A percentile compares a stretch with the other conserved stretches of the same genome.
These are phyloP conservation scores for Dioszegia aurantiaca DNA, from an alignment of 768 basidiomycete species.

Conservation along the genomic window DNA sequence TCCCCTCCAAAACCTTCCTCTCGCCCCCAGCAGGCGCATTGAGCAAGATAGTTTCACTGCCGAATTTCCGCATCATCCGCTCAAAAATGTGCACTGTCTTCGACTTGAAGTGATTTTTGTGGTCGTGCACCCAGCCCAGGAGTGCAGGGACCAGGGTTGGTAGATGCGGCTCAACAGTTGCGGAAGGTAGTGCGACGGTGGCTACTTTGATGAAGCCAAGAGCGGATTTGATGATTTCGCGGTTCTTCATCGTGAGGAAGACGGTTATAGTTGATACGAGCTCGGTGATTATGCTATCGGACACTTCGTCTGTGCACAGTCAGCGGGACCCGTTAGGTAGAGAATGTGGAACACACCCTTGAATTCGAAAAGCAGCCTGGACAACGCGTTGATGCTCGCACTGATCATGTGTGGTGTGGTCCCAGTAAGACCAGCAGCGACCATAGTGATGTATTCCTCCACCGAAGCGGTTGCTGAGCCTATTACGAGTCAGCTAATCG, in stretches of 20 bases:
- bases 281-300: slow-evolving; percentile 71
- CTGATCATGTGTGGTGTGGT: slow-evolving; percentile 97
- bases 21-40: slow-evolving; percentile 75
- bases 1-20: slow-evolving; percentile 83
- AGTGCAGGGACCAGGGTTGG: slow-evolving; percentile 75
- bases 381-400: slow-evolving; percentile 90
- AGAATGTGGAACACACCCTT: slow-evolving; percentile 62
- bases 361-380: slow-evolving; percentile 92
- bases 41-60: slow-evolving; percentile 69
- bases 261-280: slow-evolving; percentile 81
- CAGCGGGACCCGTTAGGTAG: slow-evolving; percentile 7
- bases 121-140: slow-evolving; percentile 89
- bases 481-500: slow-evolving; percentile 4
- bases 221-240: slow-evolving; percentile 95
- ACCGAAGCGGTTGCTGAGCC: slow-evolving; percentile 59
- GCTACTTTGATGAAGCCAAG: slow-evolving; percentile 92
- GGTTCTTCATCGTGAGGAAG: slow-evolving; percentile 82
- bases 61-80: slow-evolving; percentile 85
- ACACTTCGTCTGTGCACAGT: slow-evolving; percentile 63
- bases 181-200: slow-evolving; percentile 74
- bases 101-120: slow-evolving; percentile 97
- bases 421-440: slow-evolving; percentile 89
- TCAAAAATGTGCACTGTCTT: slow-evolving; percentile 98
- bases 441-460: slow-evolving; percentile 94
- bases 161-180: slow-evolving; percentile 74